Base-by-base conservation (phyloP, 2,329 filamentous ascomycete species). In the Coleophoma crateriformis region DNA sequence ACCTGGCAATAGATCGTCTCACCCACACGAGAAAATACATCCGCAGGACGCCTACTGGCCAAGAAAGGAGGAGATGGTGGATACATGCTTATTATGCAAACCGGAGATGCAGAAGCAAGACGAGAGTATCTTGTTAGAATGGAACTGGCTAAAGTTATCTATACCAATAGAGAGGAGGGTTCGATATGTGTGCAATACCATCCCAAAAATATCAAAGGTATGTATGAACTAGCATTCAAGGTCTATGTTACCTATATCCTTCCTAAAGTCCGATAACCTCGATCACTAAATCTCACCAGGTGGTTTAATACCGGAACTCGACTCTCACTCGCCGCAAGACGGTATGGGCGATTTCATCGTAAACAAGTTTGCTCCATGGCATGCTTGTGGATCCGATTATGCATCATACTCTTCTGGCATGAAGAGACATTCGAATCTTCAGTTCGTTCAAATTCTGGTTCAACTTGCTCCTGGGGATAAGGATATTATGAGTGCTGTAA, bases 21-120 rank as follows among this genome's bases (percentile, higher is more conserved):
- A 2, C 71, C 71, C 2, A 61, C 65, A 48, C 58, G 61, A 35
- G 46, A 58, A 1, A 56, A 62, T n/a, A 71, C 71, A 0, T 69
- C 71, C 0, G 71, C 68, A 2, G 67, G 68, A 7, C 60, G 71
- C 33, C 55, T 72, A 4, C 67, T 74, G 14, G 48, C 64, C 2
- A 73, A 71, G 56, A 64, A 66, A 32, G 69, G 70, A 10, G 14
- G 14, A 2, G 68, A 73, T 48, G 70, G 71, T 7, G 71, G 72
- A 4, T 75, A 74, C 55, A 75, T 74, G 70, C 66, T 73, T 49
- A 73, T 73, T 46, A 74, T 75, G 71, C 71, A 74, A 53, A 73
- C 67, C 2, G 54, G 59, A 10, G 66, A 72, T 45, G 71, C 72
- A 7, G 56, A 52, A 17, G 60, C 60, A 43, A 63, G 68, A 19